Evolutionary conservation across 2,329 filamentous ascomycete species (phyloP).

Genomic region (Colletotrichum lini): DNA sequence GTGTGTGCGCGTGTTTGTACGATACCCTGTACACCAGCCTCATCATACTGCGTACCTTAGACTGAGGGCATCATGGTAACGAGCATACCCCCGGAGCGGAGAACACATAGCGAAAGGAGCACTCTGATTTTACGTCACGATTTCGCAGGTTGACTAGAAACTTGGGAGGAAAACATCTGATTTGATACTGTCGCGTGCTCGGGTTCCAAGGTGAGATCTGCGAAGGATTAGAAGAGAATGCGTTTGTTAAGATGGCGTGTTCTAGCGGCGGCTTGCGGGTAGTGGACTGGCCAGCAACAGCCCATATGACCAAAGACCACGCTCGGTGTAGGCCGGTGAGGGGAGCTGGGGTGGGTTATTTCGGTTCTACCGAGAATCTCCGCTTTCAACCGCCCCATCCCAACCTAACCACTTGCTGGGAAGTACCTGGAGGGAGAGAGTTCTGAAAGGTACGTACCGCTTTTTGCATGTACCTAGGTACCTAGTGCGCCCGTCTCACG

Average conservation of each 20-base stretch:
- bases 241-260: neutral
- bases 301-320: neutral
- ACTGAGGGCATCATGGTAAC: slow-evolving; percentile 11
- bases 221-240: neutral
- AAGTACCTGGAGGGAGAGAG: too few relatives aligned
- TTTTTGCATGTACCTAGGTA: too few relatives aligned
- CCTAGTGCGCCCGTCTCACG: neutral
- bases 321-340: slow-evolving; percentile 16
- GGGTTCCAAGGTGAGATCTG: neutral
- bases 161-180: neutral
- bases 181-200: neutral
- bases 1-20: neutral
- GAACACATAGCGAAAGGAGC: slow-evolving; percentile 2
- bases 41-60: neutral
- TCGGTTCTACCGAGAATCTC: slow-evolving; percentile 9
- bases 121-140: neutral
- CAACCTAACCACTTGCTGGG: too few relatives aligned
- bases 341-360: neutral
- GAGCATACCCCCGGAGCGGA: neutral
- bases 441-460: too few relatives aligned
- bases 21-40: slow-evolving; percentile 16
- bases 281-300: neutral
- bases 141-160: neutral
- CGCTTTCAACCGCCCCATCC: neutral
- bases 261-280: too few relatives aligned